Conservation (phyloP, 495 filamentous ascomycete species). For the Amphirosellinia nigrospora region DNA sequence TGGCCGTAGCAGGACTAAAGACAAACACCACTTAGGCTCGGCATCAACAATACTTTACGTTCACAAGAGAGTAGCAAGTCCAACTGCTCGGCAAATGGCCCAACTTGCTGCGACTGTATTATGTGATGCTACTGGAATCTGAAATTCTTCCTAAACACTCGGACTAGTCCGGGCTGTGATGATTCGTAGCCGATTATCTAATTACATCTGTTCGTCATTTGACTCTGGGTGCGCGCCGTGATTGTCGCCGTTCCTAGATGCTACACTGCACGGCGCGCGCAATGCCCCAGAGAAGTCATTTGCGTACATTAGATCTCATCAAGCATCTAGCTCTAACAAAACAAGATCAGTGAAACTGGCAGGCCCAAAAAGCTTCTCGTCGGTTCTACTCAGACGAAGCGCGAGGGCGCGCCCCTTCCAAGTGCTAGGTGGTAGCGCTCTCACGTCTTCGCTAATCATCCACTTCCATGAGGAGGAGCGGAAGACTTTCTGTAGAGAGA, state of each 20-base stretch:
- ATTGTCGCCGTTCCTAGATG: neutral
- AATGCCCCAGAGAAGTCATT: neutral
- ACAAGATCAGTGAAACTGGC: neutral
- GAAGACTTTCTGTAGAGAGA: constrained; percentile 13
- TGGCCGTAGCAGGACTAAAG: neutral
- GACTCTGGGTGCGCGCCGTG: neutral
- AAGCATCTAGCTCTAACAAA: neutral
- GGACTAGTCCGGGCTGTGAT: neutral
- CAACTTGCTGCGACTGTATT: no score
- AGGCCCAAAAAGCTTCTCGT: neutral
- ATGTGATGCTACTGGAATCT: no score
- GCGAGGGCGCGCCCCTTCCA: neutral
- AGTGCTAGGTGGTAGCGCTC: neutral
- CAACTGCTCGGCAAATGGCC: neutral
- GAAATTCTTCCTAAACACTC: neutral
- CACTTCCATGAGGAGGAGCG: neutral
- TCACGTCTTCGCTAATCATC: neutral
- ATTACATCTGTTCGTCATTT: neutral
- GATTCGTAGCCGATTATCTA: neutral
- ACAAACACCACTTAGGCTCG: neutral
- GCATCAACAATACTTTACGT: neutral
- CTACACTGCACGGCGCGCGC: neutral
- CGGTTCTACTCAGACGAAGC: neutral
- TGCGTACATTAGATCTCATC: neutral
- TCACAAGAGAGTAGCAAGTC: neutral